A percentile compares a stretch with the other conserved stretches of the same genome.
Evolutionary conservation across 192 early-diverging fungal species (phyloP).

Genomic region (Backusella morwellensis): DNA sequence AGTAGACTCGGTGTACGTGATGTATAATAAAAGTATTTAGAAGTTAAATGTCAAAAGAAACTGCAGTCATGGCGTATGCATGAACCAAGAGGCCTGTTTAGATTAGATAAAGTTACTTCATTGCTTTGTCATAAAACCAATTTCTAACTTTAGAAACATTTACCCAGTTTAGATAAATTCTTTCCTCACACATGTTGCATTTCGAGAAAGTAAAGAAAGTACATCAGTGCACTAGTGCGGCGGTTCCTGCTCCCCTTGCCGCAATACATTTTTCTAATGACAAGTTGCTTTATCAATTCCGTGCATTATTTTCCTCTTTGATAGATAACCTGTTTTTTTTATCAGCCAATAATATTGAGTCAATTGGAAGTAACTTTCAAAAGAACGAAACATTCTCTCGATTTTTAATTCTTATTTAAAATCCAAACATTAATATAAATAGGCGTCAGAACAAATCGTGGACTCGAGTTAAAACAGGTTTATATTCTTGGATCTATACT

Average conservation of each 20-base stretch:
- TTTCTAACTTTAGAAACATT: background rate
- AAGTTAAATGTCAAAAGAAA: too few species aligned
- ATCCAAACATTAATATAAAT: too few species aligned
- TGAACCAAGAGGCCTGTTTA: background rate
- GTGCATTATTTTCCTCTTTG: background rate
- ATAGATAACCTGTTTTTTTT: background rate
- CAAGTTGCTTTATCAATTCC: background rate
- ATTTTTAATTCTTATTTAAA: background rate
- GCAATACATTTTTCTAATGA: background rate
- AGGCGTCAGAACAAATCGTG: too few species aligned
- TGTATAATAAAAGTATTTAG: too few species aligned
- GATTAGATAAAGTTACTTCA: background rate
- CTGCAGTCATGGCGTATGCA: too few species aligned
- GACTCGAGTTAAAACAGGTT: background rate
- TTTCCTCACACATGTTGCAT: background rate
- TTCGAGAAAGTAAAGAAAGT: background rate
- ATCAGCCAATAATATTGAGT: background rate
- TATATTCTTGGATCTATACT: background rate
- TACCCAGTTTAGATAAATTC: background rate
- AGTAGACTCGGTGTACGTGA: background rate
- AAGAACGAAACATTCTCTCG: too few species aligned
- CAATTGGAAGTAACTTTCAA: too few species aligned
- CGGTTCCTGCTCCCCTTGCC: background rate
- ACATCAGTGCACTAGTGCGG: background rate
- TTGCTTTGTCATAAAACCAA: background rate